Evolutionary conservation across 352 stramenopile species (phyloP), one percentile per base, ranked within the genome.

Genomic region (Globisporangium nagaii): DNA sequence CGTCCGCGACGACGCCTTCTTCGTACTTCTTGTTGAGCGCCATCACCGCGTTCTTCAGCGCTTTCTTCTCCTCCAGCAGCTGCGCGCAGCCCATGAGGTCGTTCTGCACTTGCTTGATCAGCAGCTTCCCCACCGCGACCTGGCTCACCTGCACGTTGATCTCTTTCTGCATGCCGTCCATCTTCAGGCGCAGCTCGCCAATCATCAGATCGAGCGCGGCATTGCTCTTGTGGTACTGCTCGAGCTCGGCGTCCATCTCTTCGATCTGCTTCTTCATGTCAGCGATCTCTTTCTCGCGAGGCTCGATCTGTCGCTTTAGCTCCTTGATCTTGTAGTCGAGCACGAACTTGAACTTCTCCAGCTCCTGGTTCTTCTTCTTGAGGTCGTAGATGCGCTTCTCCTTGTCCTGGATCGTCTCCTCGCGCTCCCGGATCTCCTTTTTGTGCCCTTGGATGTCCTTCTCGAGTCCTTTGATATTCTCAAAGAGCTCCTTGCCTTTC

Each of bases 291-390:
- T 90, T 90, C 55, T 98, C 92, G 6, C 93, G 86, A 17, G 94
- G 94, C 65, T 98, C 94, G 36, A 98, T 98, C 69, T 98, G 93
- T 3, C 90, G 79, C 70, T 98, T 98, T 5, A 98, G 68, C 73
- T 98, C 94, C 59, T 97, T 97, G 72, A 98, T 98, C 68, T 98
- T 98, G 78, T 97, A 98, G 63, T 98, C 93, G 27, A 98, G 63
- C 36, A 98, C 92, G 50, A 98, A 98, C 65, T 98, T 98, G 70
- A 98, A 98, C 68, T 98, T 98, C 42, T 98, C 93, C 20, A 98
- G 71, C 66, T 98, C 92, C 59, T 97, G 90, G 63, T 98, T 98
- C 65, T 98, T 98, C 77, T 98, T 98, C 68, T 98, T 98, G 15
- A 98, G 60, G 40, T 98, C 94, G 64, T 98, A 98, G 49, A 98